Evolutionary conservation across 352 stramenopile genomes (phyloP), one percentile per base, ranked within the genome.

Genomic region (Phytophthora aleatoria): DNA sequence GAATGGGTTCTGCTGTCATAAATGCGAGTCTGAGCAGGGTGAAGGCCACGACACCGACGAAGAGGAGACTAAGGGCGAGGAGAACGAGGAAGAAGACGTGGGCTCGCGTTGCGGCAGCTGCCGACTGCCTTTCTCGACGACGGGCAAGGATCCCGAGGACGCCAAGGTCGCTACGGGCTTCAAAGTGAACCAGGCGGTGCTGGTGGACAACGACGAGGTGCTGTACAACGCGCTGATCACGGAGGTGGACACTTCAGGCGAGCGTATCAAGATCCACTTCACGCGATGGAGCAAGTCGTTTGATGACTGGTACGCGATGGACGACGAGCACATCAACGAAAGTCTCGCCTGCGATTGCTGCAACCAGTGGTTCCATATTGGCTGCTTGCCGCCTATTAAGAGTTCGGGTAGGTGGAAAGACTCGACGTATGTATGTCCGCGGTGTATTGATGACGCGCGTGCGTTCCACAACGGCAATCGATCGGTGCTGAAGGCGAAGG

Each of bases 351-450:
- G 87, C 76, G 87, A 95, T 61, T 91, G 87, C 70, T 95, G 87
- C 67, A 95, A 95, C 65, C 75, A 83, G 12, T 95, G 87, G 87
- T 95, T 95, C 64, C 87, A 95, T 64, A 95, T 95, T 38, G 83
- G 81, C 50, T 95, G 87, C 48, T 54, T 95, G 13, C 87, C 87
- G 20, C 82, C 83, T 20, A 93, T 95, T 62, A 95, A 95, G 65
- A 91, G 83, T 69, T 90, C 79, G 1, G 87, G 87, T 11, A 71
- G 87, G 30, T 94, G 87, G 74, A 94, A 92, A 71, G 84, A 93
- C 61, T 91, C 87, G 50, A 92, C 85, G 7, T 95, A 95, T 63
- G 87, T 95, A 6, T 95, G 87, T 61, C 85, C 84, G 30, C 69
- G 70, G 27, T 95, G 87, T 73, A 88, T 93, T 47, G 81, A 89